Evolutionary conservation across 1,139 yeast genomes (phyloP).

Genomic region (Candida sanyaensis): DNA sequence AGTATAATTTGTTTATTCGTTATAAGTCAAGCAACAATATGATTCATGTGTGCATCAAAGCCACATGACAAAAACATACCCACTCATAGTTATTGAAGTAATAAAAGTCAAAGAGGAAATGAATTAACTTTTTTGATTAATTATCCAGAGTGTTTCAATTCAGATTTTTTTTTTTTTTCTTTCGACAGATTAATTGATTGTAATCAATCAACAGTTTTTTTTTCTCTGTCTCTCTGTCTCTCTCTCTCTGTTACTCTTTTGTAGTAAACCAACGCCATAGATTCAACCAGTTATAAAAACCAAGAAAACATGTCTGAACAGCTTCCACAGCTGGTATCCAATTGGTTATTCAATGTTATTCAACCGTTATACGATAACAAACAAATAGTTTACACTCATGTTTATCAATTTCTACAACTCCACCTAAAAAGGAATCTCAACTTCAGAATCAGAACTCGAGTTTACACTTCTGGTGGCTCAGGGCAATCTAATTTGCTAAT

Average conservation of each 20-base stretch:
- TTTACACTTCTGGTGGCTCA: slow-evolving; percentile 54
- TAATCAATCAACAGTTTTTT: no score
- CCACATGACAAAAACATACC: slow-evolving; percentile 18
- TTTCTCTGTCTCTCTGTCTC: no score
- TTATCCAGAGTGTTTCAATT: neutral
- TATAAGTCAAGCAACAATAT: neutral
- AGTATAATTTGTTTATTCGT: slow-evolving; percentile 12
- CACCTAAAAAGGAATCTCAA: slow-evolving; percentile 37
- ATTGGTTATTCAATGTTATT: slow-evolving; percentile 47
- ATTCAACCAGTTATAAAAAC: no score
- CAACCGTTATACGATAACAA: slow-evolving; percentile 55
- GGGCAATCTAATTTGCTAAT: slow-evolving; percentile 65
- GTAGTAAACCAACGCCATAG: neutral
- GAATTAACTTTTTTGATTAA: neutral
- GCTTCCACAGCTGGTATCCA: slow-evolving; percentile 37
- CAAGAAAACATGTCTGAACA: slow-evolving; percentile 11
- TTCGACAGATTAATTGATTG: neutral
- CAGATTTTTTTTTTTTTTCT: slow-evolving; percentile 6
- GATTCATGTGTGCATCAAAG: no score
- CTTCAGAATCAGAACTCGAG: slow-evolving; percentile 70
- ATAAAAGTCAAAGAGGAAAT: no score
- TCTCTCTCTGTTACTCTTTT: neutral
- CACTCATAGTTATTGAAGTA: slow-evolving; percentile 19
- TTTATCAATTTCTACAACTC: slow-evolving; percentile 52
- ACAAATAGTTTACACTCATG: slow-evolving; percentile 60